Base-by-base conservation (phyloP, 2,329 filamentous ascomycete species). In the Dactylella cylindrospora region DNA sequence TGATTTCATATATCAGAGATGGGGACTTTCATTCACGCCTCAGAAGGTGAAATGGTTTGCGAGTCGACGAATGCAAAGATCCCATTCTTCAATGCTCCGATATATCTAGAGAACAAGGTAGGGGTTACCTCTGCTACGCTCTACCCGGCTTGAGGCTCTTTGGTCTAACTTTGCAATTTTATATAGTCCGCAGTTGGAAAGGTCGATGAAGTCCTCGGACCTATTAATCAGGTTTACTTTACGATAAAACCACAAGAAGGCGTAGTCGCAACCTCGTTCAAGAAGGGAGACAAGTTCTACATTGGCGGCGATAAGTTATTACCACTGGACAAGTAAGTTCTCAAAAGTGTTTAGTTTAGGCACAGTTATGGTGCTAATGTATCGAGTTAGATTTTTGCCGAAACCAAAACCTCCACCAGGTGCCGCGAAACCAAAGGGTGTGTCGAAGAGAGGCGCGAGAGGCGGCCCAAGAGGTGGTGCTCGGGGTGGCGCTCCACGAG, bases 61-160 rank as follows among this genome's bases (percentile, higher is more conserved):
- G 85, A 90, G 76, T 94, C 88, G 68, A 85, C 86, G 76, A 97
- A 96, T 79, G 79, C 86, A 70, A 97, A 97, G 78, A 86, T 98
- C 67, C 93, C 93, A 65, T 95, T 95, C 79, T 98, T 98, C 85
- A 97, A 96, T 79, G 93, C 93, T 65, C 90, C 90, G 68, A 95
- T 98, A 75, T 98, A 93, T 78, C 85, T 97, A 71, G 91, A 97
- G 81, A 98, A 97, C 80, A 98, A 97, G 81, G 86, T 85, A 72
- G 66, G 73, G 50, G 41, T 15, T 17, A 25, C 38, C n/a, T 17
- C n/a, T 19, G 26, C 22, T 5, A 1, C 22, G 17, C 8, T 13
- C 7, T 19, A 9, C 17, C 15, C 5, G 7, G 13, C n/a, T n/a
- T n/a, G n/a, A n/a, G n/a, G n/a, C n/a, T n/a, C n/a, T n/a, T n/a